Base-by-base conservation (phyloP, 1,284 basidiomycete species). In the Ustilago nuda region DNA sequence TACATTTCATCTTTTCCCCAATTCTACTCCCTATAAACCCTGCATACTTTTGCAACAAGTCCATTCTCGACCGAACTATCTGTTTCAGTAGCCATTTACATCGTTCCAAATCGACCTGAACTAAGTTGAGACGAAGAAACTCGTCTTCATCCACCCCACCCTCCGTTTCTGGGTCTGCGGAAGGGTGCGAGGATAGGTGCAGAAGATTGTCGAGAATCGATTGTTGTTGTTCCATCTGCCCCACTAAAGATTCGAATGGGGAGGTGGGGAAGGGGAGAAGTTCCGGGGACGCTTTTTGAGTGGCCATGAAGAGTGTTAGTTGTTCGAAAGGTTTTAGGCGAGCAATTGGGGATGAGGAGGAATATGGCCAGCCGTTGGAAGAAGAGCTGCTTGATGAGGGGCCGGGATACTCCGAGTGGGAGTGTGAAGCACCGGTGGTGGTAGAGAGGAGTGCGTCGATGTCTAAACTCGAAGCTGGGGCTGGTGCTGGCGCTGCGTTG, bases 91-190 rank as follows among this genome's bases (percentile, higher is more conserved):
- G 64, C 83, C 83, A 85, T 17, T 77, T 77, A 27, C 74, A 69
- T 6, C 84, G 58, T 55, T 85, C 84, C 30, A 84, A 61, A 74
- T 85, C 84, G 12, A 85, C 73, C 58, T 79, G 77, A 17, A 85
- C 84, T n/a, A 85, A 58, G 48, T 74, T 78, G 27, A 85, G 70
- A 0, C 84, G 78, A 32, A 85, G 54, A 46, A 81, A 80, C 48
- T 85, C 84, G 50, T 85, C 84, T 15, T 85, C 84, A 30, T 71
- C 64, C 15, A 65, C 36, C 19, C 57, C 72, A 4, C 9, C 59
- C 7, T 45, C 60, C 0, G 54, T 51, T 1, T 41, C 48, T 3
- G 33, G 46, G 27, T 67, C 68, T 37, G 23, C 23, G 23, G 23
- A 27, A 27, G n/a, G 7, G 4, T 8, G 50, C n/a, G 33, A 54